These are phyloP conservation scores for Pisolithus sp. DNA, from an alignment of 768 basidiomycete genomes.

Conservation along the genomic window DNA sequence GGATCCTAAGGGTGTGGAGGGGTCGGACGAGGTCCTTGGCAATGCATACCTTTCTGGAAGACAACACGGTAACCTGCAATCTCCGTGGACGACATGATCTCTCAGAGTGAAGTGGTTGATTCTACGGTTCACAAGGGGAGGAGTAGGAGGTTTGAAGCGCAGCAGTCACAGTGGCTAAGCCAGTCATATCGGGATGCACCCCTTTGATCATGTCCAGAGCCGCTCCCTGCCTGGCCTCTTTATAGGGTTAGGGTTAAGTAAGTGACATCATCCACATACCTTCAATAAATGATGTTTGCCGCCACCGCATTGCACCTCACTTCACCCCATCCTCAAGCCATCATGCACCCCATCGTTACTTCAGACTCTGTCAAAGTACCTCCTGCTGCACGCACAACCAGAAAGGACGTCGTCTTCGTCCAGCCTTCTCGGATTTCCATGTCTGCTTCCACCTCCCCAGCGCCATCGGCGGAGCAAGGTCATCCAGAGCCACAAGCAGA, in stretches of 20 bases:
- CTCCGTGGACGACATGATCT: constrained; percentile 9
- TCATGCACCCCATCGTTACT: not conserved
- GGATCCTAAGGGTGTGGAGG: no score
- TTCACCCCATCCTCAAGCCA: not conserved
- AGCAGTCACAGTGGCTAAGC: not conserved
- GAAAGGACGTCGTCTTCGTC: constrained; percentile 8
- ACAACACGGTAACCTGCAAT: constrained; percentile 11
- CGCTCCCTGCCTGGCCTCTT: no score
- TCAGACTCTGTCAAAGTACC: constrained; percentile 4
- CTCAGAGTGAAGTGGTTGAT: not conserved
- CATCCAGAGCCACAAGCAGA: not conserved
- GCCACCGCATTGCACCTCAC: not conserved
- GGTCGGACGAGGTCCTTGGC: no score
- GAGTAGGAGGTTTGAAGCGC: not conserved
- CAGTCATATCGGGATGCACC: not conserved
- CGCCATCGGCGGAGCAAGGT: not conserved
- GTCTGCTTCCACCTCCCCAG: constrained; percentile 2
- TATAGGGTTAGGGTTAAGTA: no score
- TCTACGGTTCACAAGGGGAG: not conserved
- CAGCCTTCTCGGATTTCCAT: constrained; percentile 14
- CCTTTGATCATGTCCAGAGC: no score
- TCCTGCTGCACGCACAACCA: constrained; percentile 2
- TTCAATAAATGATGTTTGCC: no score
- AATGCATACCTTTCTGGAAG: constrained; percentile 49
- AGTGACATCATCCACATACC: no score